Evolutionary conservation across 2,329 filamentous ascomycete genomes (phyloP).

Genomic region (Hypomyces rosellus): DNA sequence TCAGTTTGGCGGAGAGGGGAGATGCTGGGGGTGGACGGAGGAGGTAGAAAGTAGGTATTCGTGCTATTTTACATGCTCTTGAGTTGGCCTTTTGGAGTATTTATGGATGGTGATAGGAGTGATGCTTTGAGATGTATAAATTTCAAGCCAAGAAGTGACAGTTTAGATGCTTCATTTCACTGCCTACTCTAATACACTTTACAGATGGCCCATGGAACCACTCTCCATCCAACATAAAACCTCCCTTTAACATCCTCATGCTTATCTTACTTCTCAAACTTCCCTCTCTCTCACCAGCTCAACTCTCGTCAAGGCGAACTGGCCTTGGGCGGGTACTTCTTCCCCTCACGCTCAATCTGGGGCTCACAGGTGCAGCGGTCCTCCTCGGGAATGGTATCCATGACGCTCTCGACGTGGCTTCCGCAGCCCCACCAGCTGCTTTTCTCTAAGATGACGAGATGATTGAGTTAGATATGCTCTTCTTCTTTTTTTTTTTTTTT

Average conservation of each 20-base stretch:
- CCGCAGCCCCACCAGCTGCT: constrained; percentile 62
- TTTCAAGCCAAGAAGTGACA: no score
- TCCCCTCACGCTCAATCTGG: constrained; percentile 53
- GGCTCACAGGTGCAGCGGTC: constrained; percentile 63
- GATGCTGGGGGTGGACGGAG: constrained; percentile 39
- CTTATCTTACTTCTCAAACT: no score
- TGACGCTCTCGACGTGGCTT: constrained; percentile 53
- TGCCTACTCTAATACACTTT: no score
- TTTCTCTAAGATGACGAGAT: constrained; percentile 39
- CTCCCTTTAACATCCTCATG: no score
- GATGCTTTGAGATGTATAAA: no score
- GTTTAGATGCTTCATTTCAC: no score
- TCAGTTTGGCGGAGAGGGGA: constrained; percentile 72
- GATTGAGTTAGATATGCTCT: background rate
- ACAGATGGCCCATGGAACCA: no score
- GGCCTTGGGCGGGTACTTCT: constrained; percentile 60
- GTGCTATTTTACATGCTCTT: constrained; percentile 9
- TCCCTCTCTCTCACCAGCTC: no score
- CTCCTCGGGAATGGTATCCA: constrained; percentile 50
- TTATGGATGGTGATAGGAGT: no score
- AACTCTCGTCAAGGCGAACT: constrained; percentile 18
- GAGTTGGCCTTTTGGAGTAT: background rate
- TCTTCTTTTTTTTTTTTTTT: constrained; percentile 13
- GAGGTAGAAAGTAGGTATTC: constrained; percentile 20
- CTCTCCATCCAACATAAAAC: no score